Evolutionary conservation across 176 grass and related monocot species (phyloP), one percentile per base, ranked within the genome.

Genomic region (Oryza coarctata): DNA sequence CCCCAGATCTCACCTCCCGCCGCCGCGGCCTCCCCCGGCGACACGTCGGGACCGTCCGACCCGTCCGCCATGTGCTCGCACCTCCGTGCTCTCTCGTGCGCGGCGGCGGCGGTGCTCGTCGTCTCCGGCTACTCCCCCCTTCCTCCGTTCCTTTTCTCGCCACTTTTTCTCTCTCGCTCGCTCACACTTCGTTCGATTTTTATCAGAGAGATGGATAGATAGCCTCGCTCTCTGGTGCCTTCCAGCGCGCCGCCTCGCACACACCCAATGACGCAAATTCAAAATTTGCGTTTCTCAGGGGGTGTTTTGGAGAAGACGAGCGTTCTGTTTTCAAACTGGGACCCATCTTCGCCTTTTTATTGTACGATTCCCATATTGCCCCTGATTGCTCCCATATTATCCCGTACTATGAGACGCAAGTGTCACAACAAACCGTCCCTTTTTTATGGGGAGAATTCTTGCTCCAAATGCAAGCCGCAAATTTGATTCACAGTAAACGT

Each of bases 1-100:
- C 96, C 96, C 96, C 96, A 99, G 96, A 99, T 93, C 93, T 95
- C 90, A 32, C 63, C 74, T 49, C 63, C 62, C 72, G 3, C 30
- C 71, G 15, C 61, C 60, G 41, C 10, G 38, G 58, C 61, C 70
- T 47, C 86, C 13, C 70, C 82, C 77, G 78, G 65, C 43, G 78
- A 74, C 60, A 74, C 65, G 43, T 43, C 80, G 32, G 86, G 35
- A 13, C 45, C 83, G 58, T 86, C 88, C 62, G 83, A 86, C 76
- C 88, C 83, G 74, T 73, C 73, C 23, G 68, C 74, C 83, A 90
- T 86, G 30, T 20, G 31, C 65, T 49, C 71, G 9, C 20, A 36
- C 32, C 35, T 50, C 26, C 44, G 57, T 1, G 60, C 60, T 78
- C 80, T 18, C 62, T 29, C 43, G 23, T 55, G 15, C 31, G 35